Conservation (phyloP, 495 filamentous ascomycete genomes). For the Tricharina praecox region DNA sequence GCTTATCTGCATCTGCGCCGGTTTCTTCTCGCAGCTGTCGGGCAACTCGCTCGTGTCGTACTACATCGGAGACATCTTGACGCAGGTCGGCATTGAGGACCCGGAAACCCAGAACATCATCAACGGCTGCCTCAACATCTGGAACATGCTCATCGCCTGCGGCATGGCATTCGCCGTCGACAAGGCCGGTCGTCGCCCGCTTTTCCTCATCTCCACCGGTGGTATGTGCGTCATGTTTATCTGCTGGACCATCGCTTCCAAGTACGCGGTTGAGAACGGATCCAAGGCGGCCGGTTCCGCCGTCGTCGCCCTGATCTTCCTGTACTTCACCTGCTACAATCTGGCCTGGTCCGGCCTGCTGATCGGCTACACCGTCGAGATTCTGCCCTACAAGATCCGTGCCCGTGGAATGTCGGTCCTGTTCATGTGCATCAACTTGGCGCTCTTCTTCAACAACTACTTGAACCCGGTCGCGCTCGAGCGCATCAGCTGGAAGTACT, state of each 20-base stretch:
- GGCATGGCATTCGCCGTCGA: constrained; percentile 31
- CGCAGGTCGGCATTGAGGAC: constrained; percentile 16
- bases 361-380: constrained; percentile 32
- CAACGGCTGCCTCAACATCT: constrained; percentile 31
- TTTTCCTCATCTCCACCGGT: constrained; percentile 29
- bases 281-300: constrained; percentile 18
- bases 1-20: constrained; percentile 20
- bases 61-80: constrained; percentile 31
- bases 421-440: constrained; percentile 31
- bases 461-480: constrained; percentile 35
- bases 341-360: constrained; percentile 29
- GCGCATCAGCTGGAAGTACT: constrained; percentile 31
- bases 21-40: constrained; percentile 30
- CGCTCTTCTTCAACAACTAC: constrained; percentile 35
- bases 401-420: constrained; percentile 30
- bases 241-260: constrained; percentile 28
- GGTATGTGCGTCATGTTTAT: constrained; percentile 29
- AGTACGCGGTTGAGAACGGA: constrained; percentile 18
- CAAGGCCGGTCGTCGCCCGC: constrained; percentile 28
- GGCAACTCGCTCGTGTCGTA: constrained; percentile 36
- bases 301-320: constrained; percentile 31
- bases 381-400: constrained; percentile 26
- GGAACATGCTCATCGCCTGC: constrained; percentile 30
- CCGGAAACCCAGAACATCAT: constrained; percentile 28
- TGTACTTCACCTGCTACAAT: constrained; percentile 32